Percentiles rank a stretch among this genome's conserved stretches.
Evolutionary conservation across 306 rosid species (phyloP).

Genomic region (Rosa persica): DNA sequence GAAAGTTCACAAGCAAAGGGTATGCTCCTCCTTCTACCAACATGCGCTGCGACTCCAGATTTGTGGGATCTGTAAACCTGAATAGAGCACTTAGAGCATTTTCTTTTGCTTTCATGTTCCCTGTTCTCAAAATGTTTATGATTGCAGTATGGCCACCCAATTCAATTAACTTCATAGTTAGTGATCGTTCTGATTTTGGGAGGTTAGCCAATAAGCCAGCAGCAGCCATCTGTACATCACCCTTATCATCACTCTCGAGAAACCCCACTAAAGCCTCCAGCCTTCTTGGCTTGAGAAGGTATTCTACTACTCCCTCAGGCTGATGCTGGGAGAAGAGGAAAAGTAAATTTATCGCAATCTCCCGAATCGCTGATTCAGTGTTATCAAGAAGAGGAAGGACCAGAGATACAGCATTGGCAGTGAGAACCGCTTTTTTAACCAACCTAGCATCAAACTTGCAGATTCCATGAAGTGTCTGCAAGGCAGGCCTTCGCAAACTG

Average conservation of each 20-base stretch:
- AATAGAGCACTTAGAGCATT: constrained; percentile 88
- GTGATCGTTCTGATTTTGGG: constrained; percentile 63
- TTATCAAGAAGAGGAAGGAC: constrained; percentile 80
- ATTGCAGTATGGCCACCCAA: constrained; percentile 68
- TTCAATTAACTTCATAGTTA: constrained; percentile 59
- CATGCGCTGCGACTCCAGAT: constrained; percentile 53
- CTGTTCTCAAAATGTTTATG: constrained; percentile 56
- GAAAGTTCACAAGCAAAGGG: constrained; percentile 66
- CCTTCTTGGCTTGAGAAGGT: constrained; percentile 80
- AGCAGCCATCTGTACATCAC: constrained; percentile 73
- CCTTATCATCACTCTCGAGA: constrained; percentile 60
- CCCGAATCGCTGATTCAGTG: constrained; percentile 61
- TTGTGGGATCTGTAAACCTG: constrained; percentile 81
- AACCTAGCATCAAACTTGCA: constrained; percentile 71
- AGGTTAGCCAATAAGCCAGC: constrained; percentile 81
- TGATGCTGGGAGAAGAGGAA: constrained; percentile 83
- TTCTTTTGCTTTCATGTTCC: constrained; percentile 72
- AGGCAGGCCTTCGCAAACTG: constrained; percentile 57
- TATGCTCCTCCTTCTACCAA: constrained; percentile 66
- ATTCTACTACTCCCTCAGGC: constrained; percentile 77
- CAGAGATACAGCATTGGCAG: constrained; percentile 57
- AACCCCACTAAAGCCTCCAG: constrained; percentile 84
- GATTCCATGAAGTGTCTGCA: constrained; percentile 66
- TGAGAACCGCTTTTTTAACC: constrained; percentile 71
- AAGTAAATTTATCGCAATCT: constrained; percentile 61